Evolutionary conservation across 768 basidiomycete species (phyloP).

Genomic region (Chalciporus piperatus): DNA sequence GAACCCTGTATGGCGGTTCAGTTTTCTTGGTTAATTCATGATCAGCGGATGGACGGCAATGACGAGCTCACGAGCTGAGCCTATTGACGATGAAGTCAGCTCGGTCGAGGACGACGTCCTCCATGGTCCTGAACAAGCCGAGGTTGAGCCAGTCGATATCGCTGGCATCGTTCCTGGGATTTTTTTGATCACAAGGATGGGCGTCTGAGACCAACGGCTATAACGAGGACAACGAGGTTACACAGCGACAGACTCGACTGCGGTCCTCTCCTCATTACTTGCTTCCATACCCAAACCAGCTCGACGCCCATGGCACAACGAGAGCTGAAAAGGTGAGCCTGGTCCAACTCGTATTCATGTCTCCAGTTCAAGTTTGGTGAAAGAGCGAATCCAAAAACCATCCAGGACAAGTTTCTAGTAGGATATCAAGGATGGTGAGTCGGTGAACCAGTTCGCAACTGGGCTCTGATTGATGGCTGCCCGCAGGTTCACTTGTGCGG

Average conservation of each 20-base stretch:
- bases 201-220: background rate
- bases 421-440: constrained; percentile 86
- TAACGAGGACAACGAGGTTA: no score
- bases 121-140: constrained; percentile 19
- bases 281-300: no score
- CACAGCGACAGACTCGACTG: no score
- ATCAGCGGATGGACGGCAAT: background rate
- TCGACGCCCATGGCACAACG: background rate
- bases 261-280: no score
- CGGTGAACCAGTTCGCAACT: no score
- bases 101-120: constrained; percentile 37
- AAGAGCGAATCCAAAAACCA: constrained; percentile 69
- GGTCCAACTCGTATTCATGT: background rate
- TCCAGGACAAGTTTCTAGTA: constrained; percentile 80
- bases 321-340: constrained; percentile 8
- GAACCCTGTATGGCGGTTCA: constrained; percentile 10
- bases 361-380: background rate
- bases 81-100: constrained; percentile 37
- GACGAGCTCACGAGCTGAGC: constrained; percentile 37
- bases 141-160: no score
- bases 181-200: no score
- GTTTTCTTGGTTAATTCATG: background rate
- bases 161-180: no score
- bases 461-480: no score
- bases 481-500: constrained; percentile 66